These are phyloP conservation scores for Podila epicladia DNA, from an alignment of 192 early-diverging fungal genomes.

Conservation along the genomic window DNA sequence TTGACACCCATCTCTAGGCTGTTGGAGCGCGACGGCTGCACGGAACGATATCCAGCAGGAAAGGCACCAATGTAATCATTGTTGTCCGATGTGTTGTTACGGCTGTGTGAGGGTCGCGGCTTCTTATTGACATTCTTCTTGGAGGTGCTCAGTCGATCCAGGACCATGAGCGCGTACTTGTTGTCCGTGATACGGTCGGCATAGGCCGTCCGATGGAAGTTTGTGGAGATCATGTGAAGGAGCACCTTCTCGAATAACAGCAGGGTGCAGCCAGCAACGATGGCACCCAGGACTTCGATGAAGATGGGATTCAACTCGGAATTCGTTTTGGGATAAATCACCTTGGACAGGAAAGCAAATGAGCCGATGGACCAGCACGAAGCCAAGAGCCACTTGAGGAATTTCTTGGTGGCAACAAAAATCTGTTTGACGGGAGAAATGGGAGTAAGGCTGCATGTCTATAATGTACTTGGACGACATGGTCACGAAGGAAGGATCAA, in stretches of 20 bases:
- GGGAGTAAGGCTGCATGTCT: neutral
- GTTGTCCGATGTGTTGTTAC: conserved; percentile 23
- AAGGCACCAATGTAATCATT: neutral
- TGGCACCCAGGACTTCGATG: conserved; percentile 26
- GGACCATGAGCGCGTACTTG: conserved; percentile 66
- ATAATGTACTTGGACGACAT: neutral
- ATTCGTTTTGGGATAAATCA: conserved; percentile 8
- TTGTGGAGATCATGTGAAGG: conserved; percentile 67
- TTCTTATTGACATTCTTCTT: conserved; percentile 47
- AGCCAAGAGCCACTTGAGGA: conserved; percentile 30
- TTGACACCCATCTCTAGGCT: conserved; percentile 23
- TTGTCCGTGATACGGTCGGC: conserved; percentile 68
- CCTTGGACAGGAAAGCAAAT: conserved; percentile 36
- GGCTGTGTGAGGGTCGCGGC: conserved; percentile 24
- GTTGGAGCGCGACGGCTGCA: conserved; percentile 27
- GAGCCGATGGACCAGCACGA: conserved; percentile 45
- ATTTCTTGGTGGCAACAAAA: conserved; percentile 43
- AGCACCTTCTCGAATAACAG: conserved; percentile 65
- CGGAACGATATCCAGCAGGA: conserved; percentile 17
- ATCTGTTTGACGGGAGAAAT: conserved; percentile 12
- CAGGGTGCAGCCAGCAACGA: conserved; percentile 27
- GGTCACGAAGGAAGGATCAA: neutral
- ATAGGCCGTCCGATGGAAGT: conserved; percentile 71
- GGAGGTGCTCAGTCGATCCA: conserved; percentile 60
- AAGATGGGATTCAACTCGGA: conserved; percentile 24